Percentiles rank a stretch among this genome's conserved stretches.
phyloP scores from a whole-genome alignment of 2,329 filamentous ascomycete species.

The Xenosphaeropsis pyriputrescens region DNA sequence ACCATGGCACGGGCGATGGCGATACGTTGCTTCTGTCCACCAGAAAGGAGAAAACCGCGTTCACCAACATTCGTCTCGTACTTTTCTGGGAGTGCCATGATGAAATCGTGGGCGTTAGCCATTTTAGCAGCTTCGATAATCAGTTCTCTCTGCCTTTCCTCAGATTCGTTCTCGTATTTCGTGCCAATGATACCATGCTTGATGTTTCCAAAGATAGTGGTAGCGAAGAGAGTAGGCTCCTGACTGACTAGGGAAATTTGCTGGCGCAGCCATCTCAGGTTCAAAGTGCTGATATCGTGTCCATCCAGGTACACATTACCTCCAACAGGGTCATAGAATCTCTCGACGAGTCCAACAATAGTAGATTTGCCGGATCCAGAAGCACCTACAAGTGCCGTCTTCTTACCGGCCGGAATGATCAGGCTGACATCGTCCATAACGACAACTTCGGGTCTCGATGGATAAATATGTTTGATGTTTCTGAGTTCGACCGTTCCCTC shows the following conservation, averaged over 20 bases:
- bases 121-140: constrained; percentile 73
- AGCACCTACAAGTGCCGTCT: constrained; percentile 82
- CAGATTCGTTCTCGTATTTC: constrained; percentile 48
- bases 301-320: constrained; percentile 73
- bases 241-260: constrained; percentile 89
- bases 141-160: constrained; percentile 54
- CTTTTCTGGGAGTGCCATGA: constrained; percentile 65
- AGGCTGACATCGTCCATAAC: constrained; percentile 79
- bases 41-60: constrained; percentile 80
- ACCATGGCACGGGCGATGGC: constrained; percentile 86
- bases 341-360: constrained; percentile 81
- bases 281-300: constrained; percentile 65
- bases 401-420: constrained; percentile 73
- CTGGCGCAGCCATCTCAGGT: constrained; percentile 80
- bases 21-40: constrained; percentile 94
- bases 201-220: constrained; percentile 83
- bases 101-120: constrained; percentile 91
- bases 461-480: constrained; percentile 85
- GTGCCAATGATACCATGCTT: constrained; percentile 83
- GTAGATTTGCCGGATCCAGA: constrained; percentile 94
- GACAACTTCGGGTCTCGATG: constrained; percentile 76
- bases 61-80: constrained; percentile 96
- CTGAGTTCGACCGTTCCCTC: constrained; percentile 69
- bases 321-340: constrained; percentile 82
- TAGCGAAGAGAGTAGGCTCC: constrained; percentile 81